These are phyloP conservation scores for Tuctoria greenei DNA, from an alignment of 176 grass and related monocot species.

Conservation along the genomic window DNA sequence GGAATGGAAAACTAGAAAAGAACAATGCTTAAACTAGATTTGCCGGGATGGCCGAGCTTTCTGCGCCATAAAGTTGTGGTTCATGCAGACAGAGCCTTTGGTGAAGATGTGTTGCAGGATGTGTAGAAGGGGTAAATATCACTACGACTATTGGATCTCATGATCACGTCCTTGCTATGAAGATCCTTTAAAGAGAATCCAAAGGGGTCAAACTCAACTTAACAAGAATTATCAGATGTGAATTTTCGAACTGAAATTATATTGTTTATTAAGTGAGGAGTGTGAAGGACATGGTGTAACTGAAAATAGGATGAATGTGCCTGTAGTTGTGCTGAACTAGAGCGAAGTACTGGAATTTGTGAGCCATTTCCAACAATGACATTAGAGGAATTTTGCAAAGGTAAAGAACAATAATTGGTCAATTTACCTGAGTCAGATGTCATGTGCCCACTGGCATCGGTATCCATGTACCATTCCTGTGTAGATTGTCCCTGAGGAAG, in stretches of 20 bases:
- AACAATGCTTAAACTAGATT: not conserved
- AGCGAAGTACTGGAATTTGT: not conserved
- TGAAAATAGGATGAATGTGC: fast-evolving
- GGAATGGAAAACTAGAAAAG: no score
- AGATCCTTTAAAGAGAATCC: conserved; percentile 10
- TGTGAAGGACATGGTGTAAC: not conserved
- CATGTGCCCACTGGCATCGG: not conserved
- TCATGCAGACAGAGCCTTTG: not conserved
- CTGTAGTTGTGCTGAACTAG: fast-evolving
- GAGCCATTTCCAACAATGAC: not conserved
- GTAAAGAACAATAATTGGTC: not conserved
- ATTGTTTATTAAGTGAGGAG: not conserved
- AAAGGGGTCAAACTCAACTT: not conserved
- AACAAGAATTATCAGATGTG: not conserved
- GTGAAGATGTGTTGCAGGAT: no score
- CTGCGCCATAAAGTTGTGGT: not conserved
- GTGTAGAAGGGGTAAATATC: not conserved
- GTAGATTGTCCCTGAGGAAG: no score
- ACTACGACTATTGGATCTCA: not conserved
- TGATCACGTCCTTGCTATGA: not conserved
- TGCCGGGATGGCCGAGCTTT: not conserved
- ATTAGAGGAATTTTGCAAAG: not conserved
- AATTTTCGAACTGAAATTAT: not conserved
- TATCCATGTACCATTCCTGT: not conserved
- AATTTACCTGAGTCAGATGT: not conserved